A percentile compares a stretch with the other conserved stretches of the same genome.
phyloP scores from a whole-genome alignment of 495 filamentous ascomycete genomes.

The Baudoinia panamericana region DNA sequence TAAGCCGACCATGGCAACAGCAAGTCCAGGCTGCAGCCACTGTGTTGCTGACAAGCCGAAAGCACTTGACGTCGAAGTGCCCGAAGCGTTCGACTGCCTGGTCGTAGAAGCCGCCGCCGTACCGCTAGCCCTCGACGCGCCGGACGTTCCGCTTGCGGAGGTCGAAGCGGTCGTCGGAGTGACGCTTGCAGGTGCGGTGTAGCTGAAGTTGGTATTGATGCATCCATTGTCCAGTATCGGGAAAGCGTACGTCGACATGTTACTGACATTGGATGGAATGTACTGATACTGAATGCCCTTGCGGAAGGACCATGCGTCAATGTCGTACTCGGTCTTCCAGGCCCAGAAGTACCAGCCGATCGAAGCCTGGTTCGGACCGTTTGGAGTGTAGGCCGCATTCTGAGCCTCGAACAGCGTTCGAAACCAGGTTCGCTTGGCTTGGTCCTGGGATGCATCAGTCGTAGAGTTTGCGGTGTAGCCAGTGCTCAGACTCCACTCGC shows the following conservation, averaged over 20 bases:
- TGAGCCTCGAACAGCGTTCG: constrained; percentile 4
- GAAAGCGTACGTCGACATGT: neutral
- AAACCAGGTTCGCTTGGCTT: constrained; percentile 8
- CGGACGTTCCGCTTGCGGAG: too few relatives aligned
- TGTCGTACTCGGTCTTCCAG: constrained; percentile 14
- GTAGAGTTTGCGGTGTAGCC: neutral
- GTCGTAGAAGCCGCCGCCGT: too few relatives aligned
- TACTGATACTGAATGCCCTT: neutral
- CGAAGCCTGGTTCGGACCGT: neutral
- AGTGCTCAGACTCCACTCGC: constrained; percentile 7
- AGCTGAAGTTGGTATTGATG: constrained; percentile 3
- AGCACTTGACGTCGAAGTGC: too few relatives aligned
- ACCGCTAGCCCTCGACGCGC: too few relatives aligned
- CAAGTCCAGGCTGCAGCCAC: too few relatives aligned
- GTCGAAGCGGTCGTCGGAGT: too few relatives aligned
- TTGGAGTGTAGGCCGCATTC: constrained; percentile 3
- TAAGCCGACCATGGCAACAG: too few relatives aligned
- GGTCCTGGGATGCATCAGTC: neutral
- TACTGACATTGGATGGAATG: constrained; percentile 6
- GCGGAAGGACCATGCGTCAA: constrained; percentile 7
- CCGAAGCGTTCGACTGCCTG: too few relatives aligned
- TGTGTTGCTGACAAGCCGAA: too few relatives aligned
- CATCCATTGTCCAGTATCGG: constrained; percentile 6
- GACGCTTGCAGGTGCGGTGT: constrained; percentile 9
- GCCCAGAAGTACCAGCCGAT: constrained; percentile 10